Conservation (phyloP, 106 monocot species). For the Chionographis japonica region DNA sequence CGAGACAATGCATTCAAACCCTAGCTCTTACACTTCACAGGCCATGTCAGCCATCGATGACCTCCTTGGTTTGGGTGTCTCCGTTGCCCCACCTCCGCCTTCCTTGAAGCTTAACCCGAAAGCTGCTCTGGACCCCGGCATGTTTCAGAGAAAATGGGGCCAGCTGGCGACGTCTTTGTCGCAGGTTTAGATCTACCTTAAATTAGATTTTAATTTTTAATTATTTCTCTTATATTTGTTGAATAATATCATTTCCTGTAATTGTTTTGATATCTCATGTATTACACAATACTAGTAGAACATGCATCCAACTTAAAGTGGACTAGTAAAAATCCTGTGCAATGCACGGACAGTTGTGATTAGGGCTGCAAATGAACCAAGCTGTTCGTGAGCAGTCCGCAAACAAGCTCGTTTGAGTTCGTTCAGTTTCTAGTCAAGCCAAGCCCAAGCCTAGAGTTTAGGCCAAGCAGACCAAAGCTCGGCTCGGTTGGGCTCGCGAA, state of each 20-base stretch:
- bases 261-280: background rate
- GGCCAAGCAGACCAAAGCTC: too few species aligned
- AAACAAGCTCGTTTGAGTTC: too few species aligned
- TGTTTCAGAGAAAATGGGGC: conserved; percentile 93
- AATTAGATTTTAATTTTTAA: background rate
- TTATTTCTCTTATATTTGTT: background rate
- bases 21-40: conserved; percentile 23
- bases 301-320: too few species aligned
- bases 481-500: too few species aligned
- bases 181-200: conserved; percentile 39
- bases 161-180: conserved; percentile 57
- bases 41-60: conserved; percentile 65
- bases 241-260: background rate
- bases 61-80: conserved; percentile 73
- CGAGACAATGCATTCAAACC: conserved; percentile 20
- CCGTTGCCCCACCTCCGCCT: conserved; percentile 41
- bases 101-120: conserved; percentile 71
- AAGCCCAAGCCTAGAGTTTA: too few species aligned
- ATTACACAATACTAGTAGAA: too few species aligned
- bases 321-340: too few species aligned
- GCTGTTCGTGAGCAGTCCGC: too few species aligned
- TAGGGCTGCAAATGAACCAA: too few species aligned
- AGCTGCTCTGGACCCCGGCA: conserved; percentile 76
- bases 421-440: too few species aligned
- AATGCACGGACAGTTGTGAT: too few species aligned